Base-by-base conservation (phyloP, 805 yeast genomes). In the Candida chilensis region DNA sequence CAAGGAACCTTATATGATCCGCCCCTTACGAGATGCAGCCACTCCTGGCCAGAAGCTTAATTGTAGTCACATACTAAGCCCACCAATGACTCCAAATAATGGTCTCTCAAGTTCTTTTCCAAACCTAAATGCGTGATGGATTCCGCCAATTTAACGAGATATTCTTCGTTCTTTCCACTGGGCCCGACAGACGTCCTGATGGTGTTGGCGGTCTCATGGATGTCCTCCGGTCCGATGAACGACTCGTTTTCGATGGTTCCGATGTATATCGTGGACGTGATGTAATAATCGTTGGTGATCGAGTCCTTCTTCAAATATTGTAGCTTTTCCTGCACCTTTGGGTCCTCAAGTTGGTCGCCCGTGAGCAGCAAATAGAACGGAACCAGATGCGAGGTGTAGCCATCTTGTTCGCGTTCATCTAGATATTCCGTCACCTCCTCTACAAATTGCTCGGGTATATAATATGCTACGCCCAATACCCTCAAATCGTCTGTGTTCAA, bases 351-450 rank as follows among this genome's bases (percentile, higher is more conserved):
- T 11, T 36, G 47, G 0, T 37, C 28, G 5, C 20, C 26, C 12
- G 20, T 41, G 11, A 44, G 40, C 11, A 62, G 55, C 8, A 82
- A 58, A 38, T 68, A 66, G 45, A 86, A 84, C 4, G 73, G 74
- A 3, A 86, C 78, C 15, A 63, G 53, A 38, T 82, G 85, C 2
- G 74, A 60, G 1, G 85, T 63, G 51, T 88, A 88, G 0, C 96
- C 97, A 45, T 86, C 87, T 50, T 86, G 87, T 43, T 88, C 97
- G 32, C 97, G 63, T 10, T 73, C 65, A 41, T 88, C 94, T 29
- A 88, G 61, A 41, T 85, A 80, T 11, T 69, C 77, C 19, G 63
- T 60, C 12, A 85, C 92, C 34, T 69, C 68, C 4, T 52, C 49
- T 0, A 79, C 87, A 30, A 70, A 48, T 31, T 73, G 71, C 1